Evolutionary conservation across 495 filamentous ascomycete species (phyloP).

Genomic region (Annulohypoxylon stygium): DNA sequence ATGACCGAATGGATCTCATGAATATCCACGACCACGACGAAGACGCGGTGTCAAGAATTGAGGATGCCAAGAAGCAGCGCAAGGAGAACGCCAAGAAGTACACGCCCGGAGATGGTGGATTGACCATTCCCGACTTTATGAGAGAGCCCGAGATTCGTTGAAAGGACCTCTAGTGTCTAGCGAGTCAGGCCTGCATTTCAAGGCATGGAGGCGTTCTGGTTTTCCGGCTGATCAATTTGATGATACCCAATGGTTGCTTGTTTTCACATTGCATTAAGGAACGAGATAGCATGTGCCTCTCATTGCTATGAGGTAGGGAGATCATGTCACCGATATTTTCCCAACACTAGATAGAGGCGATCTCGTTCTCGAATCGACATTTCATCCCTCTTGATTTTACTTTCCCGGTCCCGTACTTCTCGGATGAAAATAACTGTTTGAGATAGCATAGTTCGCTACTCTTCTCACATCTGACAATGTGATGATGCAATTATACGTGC

Average conservation of each 20-base stretch:
- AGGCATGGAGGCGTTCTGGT: constrained; percentile 34
- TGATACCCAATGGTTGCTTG: constrained; percentile 36
- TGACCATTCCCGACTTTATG: constrained; percentile 59
- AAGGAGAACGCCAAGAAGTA: constrained; percentile 46
- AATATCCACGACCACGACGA: constrained; percentile 51
- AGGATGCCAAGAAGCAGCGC: constrained; percentile 26
- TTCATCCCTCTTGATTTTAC: background rate
- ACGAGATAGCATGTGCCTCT: background rate
- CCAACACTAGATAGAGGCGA: constrained; percentile 6
- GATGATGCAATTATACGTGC: background rate
- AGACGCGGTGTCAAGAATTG: constrained; percentile 41
- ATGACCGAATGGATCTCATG: constrained; percentile 34
- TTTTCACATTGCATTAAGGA: constrained; percentile 9
- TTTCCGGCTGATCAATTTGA: constrained; percentile 21
- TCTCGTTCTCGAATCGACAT: constrained; percentile 1
- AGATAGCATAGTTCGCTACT: background rate
- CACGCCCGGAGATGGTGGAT: constrained; percentile 49
- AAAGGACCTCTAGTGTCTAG: constrained; percentile 4
- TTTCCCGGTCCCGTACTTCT: background rate
- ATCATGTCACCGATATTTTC: background rate
- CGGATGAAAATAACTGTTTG: background rate
- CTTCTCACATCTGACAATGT: background rate
- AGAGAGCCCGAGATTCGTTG: constrained; percentile 61
- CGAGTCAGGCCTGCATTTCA: constrained; percentile 8
- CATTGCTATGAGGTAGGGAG: background rate